Conservation (phyloP, 1,139 yeast genomes). For the Blastobotrys raffinosifermentans region DNA sequence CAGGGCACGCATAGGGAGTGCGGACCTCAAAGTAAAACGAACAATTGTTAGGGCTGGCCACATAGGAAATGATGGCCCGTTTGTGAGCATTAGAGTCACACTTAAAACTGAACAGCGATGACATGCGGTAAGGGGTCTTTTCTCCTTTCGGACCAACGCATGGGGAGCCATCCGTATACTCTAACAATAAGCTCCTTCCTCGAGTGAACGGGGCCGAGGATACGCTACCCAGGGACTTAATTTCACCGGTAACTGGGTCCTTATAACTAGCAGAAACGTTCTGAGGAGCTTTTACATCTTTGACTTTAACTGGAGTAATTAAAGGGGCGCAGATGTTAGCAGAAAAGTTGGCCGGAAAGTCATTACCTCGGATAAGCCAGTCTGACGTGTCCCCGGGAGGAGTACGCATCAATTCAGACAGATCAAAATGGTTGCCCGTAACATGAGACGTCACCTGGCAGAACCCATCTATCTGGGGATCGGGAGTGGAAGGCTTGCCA, state of each 20-base stretch:
- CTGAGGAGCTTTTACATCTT: constrained; percentile 34
- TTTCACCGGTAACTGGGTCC: constrained; percentile 41
- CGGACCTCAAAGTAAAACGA: constrained; percentile 79
- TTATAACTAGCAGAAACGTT: constrained; percentile 64
- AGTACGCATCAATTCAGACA: constrained; percentile 21
- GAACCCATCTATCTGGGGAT: constrained; percentile 2
- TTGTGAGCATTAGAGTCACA: constrained; percentile 62
- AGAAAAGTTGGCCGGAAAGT: constrained; percentile 68
- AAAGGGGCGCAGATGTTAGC: constrained; percentile 64
- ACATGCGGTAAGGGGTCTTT: constrained; percentile 46
- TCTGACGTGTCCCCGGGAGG: constrained; percentile 15
- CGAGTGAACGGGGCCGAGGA: constrained; percentile 51
- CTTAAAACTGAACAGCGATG: constrained; percentile 65
- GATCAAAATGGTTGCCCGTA: constrained; percentile 31
- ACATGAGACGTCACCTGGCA: constrained; percentile 27
- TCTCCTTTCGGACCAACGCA: constrained; percentile 44
- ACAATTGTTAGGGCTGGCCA: constrained; percentile 72
- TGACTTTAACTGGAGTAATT: constrained; percentile 34
- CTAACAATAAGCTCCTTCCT: constrained; percentile 65
- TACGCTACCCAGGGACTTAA: constrained; percentile 59
- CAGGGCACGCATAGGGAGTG: constrained; percentile 85
- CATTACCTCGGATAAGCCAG: constrained; percentile 69
- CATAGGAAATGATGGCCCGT: constrained; percentile 61
- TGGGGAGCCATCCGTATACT: constrained; percentile 65
- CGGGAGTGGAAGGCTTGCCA: no score